phyloP scores from a whole-genome alignment of 2,329 filamentous ascomycete genomes.

The Sclerotinia nivalis region DNA sequence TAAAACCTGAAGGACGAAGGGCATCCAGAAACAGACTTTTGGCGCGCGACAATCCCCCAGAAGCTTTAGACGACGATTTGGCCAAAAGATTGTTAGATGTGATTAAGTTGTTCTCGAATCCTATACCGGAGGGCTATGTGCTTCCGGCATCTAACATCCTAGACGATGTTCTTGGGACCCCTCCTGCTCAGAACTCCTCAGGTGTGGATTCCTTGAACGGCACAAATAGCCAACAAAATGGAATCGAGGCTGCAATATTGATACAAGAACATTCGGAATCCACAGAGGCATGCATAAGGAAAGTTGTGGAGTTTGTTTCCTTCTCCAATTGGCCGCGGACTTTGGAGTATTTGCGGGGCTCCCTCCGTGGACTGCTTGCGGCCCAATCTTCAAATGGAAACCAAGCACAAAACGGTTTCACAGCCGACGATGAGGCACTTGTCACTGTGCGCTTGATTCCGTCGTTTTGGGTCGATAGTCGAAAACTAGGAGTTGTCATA shows the following conservation, averaged over 20 bases:
- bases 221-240: conserved; percentile 37
- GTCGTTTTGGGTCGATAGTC: conserved; percentile 64
- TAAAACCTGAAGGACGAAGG: conserved; percentile 31
- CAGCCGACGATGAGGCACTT: conserved; percentile 46
- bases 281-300: conserved; percentile 57
- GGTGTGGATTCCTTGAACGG: conserved; percentile 28
- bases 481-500: conserved; percentile 61
- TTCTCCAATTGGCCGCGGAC: conserved; percentile 63
- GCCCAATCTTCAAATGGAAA: conserved; percentile 35
- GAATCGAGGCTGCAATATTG: conserved; percentile 36
- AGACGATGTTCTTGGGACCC: conserved; percentile 47
- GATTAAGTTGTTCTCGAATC: conserved; percentile 58
- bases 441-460: conserved; percentile 60
- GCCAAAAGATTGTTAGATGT: conserved; percentile 57
- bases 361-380: conserved; percentile 39
- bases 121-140: conserved; percentile 58
- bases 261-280: conserved; percentile 43
- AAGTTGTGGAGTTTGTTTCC: conserved; percentile 63
- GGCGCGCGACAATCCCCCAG: conserved; percentile 34
- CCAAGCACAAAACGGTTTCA: conserved; percentile 29
- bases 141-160: conserved; percentile 59
- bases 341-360: conserved; percentile 58
- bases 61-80: conserved; percentile 50
- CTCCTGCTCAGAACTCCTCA: conserved; percentile 34
- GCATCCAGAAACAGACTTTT: conserved; percentile 35